Evolutionary conservation across 352 stramenopile genomes (phyloP), one percentile per base, ranked within the genome.

Genomic region (Phytophthora sp.): DNA sequence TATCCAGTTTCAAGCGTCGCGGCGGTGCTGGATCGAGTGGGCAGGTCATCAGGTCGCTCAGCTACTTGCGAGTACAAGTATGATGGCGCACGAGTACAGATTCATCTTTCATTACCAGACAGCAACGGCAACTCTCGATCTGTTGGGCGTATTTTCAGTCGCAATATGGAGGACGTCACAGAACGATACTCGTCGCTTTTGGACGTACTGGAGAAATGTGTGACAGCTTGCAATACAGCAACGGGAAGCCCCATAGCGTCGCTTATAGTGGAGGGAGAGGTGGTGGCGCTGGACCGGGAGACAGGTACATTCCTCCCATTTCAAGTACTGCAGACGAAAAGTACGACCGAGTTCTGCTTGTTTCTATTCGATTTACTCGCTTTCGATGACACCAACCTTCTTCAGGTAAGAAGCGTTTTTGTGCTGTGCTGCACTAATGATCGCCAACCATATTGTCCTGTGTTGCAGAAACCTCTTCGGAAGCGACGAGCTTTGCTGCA

Each of bases 31-130:
- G 63, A 66, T 23, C 84, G 82, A n/a, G 73, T 89, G 2, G 47
- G 26, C 1, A 90, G 88, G 47, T 76, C 70, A 24, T 45, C 53
- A 7, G 51, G 51, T 23, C 55, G 53, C 38, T 69, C 61, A 16
- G 84, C 81, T 12, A 86, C 85, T 5, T 92, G 84, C 47, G 86
- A 95, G 50, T 93, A 79, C 79, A 95, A 95, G 61, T 95, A 95
- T 58, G 86, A 95, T 65, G 86, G 86, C 20, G 86, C 84, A 2
- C 83, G 86, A 16, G 82, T 95, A 16, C 86, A 95, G 46, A 70
- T 93, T 13, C 86, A 95, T 57, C 57, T 89, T 35, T 63, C 68
- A 11, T 11, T 75, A n/a, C 23, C 47, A 15, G 18, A 41, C n/a
- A 29, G 23, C 16, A 31, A 54, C 9, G 24, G 42, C 6, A 16